These are phyloP conservation scores for Tillandsia fasciculata DNA, from an alignment of 176 grass and related monocot species.

Conservation along the genomic window DNA sequence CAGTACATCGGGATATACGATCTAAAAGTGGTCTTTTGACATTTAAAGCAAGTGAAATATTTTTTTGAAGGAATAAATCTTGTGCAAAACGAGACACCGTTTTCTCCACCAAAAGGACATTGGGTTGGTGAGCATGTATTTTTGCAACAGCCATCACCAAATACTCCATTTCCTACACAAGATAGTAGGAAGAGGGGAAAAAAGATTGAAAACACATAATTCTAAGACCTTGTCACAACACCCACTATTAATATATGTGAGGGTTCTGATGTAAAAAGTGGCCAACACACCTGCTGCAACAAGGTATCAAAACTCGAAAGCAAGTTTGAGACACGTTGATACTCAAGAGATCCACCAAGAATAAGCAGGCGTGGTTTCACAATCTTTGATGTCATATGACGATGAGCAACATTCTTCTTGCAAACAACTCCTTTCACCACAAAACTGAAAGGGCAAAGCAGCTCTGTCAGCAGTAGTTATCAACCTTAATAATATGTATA, in stretches of 20 bases:
- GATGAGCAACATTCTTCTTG: conserved; percentile 96
- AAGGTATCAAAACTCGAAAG: conserved; percentile 99
- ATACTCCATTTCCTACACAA: conserved; percentile 84
- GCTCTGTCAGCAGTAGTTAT: neutral
- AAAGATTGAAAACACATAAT: conserved; percentile 10
- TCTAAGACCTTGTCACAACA: too few species aligned
- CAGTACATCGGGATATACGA: conserved; percentile 89
- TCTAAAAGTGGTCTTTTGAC: conserved; percentile 84
- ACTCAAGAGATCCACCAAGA: conserved; percentile 95
- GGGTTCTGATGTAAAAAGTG: neutral
- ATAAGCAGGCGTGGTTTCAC: conserved; percentile 68
- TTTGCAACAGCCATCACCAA: conserved; percentile 96
- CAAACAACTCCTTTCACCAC: conserved; percentile 96
- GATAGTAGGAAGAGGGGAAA: conserved; percentile 21
- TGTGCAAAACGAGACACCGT: conserved; percentile 87
- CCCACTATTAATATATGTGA: too few species aligned
- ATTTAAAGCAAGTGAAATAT: conserved; percentile 96
- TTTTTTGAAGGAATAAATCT: conserved; percentile 77
- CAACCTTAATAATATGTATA: neutral
- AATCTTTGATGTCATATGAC: conserved; percentile 66
- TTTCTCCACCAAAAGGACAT: conserved; percentile 92
- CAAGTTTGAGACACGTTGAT: conserved; percentile 91
- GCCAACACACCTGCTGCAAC: conserved; percentile 70
- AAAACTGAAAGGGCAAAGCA: conserved; percentile 39
- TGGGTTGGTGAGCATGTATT: conserved; percentile 87